Conservation (phyloP, 169 alveolate genomes). For the Babesia ovis region DNA sequence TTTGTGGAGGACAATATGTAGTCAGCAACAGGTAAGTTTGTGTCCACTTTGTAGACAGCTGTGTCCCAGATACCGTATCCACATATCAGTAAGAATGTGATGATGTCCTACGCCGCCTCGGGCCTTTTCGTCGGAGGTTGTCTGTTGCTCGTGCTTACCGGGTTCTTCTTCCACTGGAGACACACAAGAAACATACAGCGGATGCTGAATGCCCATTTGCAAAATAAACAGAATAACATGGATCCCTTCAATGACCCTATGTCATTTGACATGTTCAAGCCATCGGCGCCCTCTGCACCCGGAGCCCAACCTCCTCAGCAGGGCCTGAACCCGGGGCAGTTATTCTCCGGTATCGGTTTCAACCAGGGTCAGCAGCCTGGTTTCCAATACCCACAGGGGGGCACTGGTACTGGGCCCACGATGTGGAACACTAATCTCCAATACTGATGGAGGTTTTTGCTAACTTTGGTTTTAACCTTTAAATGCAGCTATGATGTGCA, state of each 20-base stretch:
- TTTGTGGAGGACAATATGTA: constrained; percentile 34
- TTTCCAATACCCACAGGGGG: constrained; percentile 8
- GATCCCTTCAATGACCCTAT: constrained; percentile 32
- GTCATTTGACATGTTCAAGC: constrained; percentile 7
- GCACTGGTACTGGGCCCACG: constrained; percentile 38
- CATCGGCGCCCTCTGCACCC: background rate
- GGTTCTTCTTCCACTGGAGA: background rate
- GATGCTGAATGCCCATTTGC: constrained; percentile 21
- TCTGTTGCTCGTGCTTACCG: constrained; percentile 10
- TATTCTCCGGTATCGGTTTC: constrained; percentile 61
- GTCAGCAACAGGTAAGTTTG: constrained; percentile 47
- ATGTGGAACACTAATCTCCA: constrained; percentile 57
- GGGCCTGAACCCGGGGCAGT: constrained; percentile 58
- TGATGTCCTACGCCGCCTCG: constrained; percentile 8
- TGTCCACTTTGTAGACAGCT: background rate
- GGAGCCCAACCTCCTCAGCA: constrained; percentile 11
- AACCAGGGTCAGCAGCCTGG: constrained; percentile 8
- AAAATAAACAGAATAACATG: constrained; percentile 17
- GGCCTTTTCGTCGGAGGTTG: constrained; percentile 22
- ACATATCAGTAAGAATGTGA: constrained; percentile 6
- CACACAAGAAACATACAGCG: constrained; percentile 1
- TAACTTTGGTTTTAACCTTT: too few relatives aligned
- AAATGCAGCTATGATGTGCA: too few relatives aligned
- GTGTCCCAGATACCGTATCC: constrained; percentile 57
- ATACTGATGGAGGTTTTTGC: background rate